A percentile compares a stretch with the other conserved stretches of the same genome.
Conservation (phyloP, 2,329 filamentous ascomycete genomes). For the Lasiodiplodia citricola region DNA sequence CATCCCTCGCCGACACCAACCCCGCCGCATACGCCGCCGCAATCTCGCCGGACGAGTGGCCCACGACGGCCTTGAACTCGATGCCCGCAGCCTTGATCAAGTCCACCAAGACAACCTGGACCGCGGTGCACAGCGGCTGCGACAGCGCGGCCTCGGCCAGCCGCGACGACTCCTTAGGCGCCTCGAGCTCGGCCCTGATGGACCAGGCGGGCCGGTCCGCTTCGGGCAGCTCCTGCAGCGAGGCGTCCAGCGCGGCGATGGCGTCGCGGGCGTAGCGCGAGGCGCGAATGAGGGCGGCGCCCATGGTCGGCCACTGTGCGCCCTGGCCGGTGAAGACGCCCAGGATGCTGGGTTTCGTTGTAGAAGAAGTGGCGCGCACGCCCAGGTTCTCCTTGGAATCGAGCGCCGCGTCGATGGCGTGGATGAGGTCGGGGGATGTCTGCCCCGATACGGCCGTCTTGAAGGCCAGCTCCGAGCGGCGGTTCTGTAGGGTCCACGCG, state of each 20-base stretch:
- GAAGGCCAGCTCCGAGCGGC: slow-evolving; percentile 28
- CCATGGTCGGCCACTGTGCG: slow-evolving; percentile 50
- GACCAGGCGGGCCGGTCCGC: slow-evolving; percentile 29
- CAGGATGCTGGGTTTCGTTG: slow-evolving; percentile 4
- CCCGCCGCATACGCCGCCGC: slow-evolving; percentile 36
- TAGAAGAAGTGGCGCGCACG: too few species aligned
- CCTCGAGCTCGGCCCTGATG: slow-evolving; percentile 31
- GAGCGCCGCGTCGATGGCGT: slow-evolving; percentile 1
- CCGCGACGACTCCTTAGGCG: slow-evolving; percentile 30
- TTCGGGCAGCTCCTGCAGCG: slow-evolving; percentile 17
- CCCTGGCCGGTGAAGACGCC: slow-evolving; percentile 53
- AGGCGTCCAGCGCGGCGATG: slow-evolving; percentile 34
- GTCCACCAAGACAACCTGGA: slow-evolving; percentile 37
- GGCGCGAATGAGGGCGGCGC: slow-evolving; percentile 40
- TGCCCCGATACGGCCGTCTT: background rate
- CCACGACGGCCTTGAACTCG: slow-evolving; percentile 33
- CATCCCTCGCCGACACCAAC: slow-evolving; percentile 29
- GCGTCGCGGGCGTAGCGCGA: slow-evolving; percentile 17
- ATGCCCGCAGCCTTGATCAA: slow-evolving; percentile 36
- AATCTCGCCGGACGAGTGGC: slow-evolving; percentile 40
- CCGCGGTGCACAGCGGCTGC: slow-evolving; percentile 34
- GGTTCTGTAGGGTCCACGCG: slow-evolving; percentile 29
- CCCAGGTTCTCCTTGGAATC: background rate
- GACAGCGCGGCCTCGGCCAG: slow-evolving; percentile 33
- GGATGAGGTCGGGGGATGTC: background rate